A percentile compares a stretch with the other conserved stretches of the same genome.
These are phyloP conservation scores for Blepharisma japonicum DNA, from an alignment of 73 alveolate species.

Conservation along the genomic window DNA sequence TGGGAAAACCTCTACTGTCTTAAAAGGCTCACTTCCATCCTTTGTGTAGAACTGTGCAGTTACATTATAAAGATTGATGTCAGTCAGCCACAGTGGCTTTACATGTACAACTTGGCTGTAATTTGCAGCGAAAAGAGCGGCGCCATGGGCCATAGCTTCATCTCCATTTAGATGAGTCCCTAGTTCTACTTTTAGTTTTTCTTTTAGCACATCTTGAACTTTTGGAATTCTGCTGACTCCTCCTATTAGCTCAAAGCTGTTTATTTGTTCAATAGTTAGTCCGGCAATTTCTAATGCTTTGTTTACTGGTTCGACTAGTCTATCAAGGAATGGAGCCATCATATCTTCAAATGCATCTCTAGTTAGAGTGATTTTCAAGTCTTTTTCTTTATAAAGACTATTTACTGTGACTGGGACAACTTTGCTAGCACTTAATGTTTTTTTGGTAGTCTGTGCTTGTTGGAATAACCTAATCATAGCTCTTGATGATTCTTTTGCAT, in stretches of 20 bases:
- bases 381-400: slow-evolving; percentile 77
- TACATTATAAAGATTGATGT: background rate
- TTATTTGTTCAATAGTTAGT: slow-evolving; percentile 63
- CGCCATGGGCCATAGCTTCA: slow-evolving; percentile 96
- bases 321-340: slow-evolving; percentile 30
- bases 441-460: slow-evolving; percentile 69
- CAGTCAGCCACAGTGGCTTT: slow-evolving; percentile 18
- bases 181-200: slow-evolving; percentile 64
- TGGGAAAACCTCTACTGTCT: background rate
- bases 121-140: slow-evolving; percentile 94
- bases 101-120: slow-evolving; percentile 46
- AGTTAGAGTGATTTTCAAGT: slow-evolving; percentile 59
- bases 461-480: slow-evolving; percentile 56
- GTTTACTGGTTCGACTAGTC: slow-evolving; percentile 74
- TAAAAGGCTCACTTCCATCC: background rate
- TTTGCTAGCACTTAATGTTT: slow-evolving; percentile 93
- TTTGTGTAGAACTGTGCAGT: background rate
- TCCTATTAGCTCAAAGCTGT: slow-evolving; percentile 89
- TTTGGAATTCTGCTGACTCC: slow-evolving; percentile 96
- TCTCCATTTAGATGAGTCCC: slow-evolving; percentile 97
- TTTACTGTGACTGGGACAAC: slow-evolving; percentile 66
- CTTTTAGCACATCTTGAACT: slow-evolving; percentile 70
- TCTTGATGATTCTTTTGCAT: slow-evolving; percentile 33
- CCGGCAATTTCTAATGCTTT: slow-evolving; percentile 67
- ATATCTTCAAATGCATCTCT: slow-evolving; percentile 80